Evolutionary conservation across 176 grass and related monocot genomes (phyloP), one percentile per base, ranked within the genome.

Genomic region (Tillandsia leiboldiana): DNA sequence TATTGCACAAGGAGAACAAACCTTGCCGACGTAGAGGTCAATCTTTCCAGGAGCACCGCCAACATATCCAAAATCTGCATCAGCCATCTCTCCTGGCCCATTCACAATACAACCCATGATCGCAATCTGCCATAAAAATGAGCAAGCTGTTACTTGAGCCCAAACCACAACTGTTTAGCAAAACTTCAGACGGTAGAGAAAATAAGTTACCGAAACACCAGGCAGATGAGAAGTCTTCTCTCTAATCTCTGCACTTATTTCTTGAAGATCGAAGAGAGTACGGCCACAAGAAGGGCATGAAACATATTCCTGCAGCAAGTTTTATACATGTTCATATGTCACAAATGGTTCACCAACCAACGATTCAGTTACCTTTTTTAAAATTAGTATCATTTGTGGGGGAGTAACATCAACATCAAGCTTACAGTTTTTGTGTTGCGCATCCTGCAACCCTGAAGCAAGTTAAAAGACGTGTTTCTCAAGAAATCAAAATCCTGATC

Each of bases 41-140:
- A 97, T 97, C 82, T 97, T 97, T 66, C 93, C 93, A 12, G 93
- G 93, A 62, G 86, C 79, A 52, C 93, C 93, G 57, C 93, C 93
- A 48, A 92, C 93, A 1, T 96, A 96, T 76, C 89, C 93, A 27
- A 96, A 96, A 85, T 96, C 93, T 2, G 93, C 93, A 75, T 96
- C 93, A 1, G 93, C 93, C 93, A 96, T 96, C 73, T 96, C 93
- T 77, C 89, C 89, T 59, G 89, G 93, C 14, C 93, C 89, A 76
- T 96, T 96, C 61, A 96, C 93, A 70, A 96, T 96, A 51, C 93
- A 96, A 51, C 89, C 89, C 89, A 96, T 96, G 65, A 96, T 96
- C 50, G 93, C 93, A 64, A 96, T 92, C 89, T 96, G 79, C 62
- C 71, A 80, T 9, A n/a, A 26, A 76, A 49, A 83, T 51, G 47